phyloP scores from a whole-genome alignment of 345 rosid species.

The Triadica sebifera region DNA sequence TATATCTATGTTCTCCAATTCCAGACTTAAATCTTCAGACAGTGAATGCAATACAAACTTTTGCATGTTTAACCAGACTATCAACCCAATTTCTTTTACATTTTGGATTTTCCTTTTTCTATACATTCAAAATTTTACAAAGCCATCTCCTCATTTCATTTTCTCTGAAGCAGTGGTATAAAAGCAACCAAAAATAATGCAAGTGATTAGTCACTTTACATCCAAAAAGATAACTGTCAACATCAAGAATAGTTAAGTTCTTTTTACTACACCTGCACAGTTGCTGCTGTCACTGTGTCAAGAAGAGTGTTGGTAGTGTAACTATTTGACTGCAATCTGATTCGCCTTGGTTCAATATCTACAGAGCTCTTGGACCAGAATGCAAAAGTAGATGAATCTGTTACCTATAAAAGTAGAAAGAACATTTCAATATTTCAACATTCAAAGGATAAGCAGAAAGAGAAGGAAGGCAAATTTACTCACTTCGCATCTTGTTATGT shows the following conservation, averaged over 20 bases:
- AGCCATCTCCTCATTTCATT: background rate
- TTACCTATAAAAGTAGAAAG: conserved; percentile 40
- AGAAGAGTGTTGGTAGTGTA: conserved; percentile 86
- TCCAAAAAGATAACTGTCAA: background rate
- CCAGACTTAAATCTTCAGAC: background rate
- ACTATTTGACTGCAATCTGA: conserved; percentile 89
- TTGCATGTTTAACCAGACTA: background rate
- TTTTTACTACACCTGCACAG: conserved; percentile 66
- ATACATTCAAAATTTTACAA: background rate
- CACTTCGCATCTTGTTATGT: conserved; percentile 87
- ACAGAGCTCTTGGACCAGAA: conserved; percentile 97
- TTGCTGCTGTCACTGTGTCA: conserved; percentile 94
- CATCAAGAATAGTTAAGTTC: background rate
- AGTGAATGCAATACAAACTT: no score
- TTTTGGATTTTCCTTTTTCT: background rate
- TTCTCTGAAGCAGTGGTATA: background rate
- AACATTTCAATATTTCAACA: background rate
- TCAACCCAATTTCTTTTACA: background rate
- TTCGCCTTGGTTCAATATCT: conserved; percentile 87
- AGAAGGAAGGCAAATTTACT: background rate
- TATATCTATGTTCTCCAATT: background rate
- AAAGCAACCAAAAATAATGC: background rate
- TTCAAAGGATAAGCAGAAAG: background rate
- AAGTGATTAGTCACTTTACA: no score
- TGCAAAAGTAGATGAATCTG: conserved; percentile 80